Evolutionary conservation across 768 basidiomycete genomes (phyloP), one percentile per base, ranked within the genome.

Genomic region (Sporobolomyces roseus): DNA sequence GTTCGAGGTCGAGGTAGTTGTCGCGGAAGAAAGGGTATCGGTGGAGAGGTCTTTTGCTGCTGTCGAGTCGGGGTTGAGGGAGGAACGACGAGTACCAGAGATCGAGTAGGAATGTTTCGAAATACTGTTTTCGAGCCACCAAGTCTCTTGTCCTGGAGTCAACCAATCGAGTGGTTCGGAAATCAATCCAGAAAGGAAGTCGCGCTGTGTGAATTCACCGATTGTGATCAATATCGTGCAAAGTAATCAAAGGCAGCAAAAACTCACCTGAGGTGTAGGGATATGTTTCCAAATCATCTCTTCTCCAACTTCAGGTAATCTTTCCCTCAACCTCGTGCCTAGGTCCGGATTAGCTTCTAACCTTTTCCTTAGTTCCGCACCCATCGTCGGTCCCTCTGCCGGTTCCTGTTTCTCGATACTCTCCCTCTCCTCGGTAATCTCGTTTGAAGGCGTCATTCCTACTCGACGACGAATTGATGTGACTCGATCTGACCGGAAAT

Each of bases 51-150:
- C 54, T 17, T 17, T 33, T 43, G 17, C 38, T 48, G 29, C 46
- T 25, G 32, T 50, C 41, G 13, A 9, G 3, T 7, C 52, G 27
- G 23, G 14, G 8, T 32, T 25, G 41, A 23, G 1, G 7, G 32
- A 23, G 2, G 27, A 45, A 12, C 33, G 46, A 13, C 32, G 30
- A 25, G 30, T 30, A 41, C 41, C 52, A 33, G 16, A 30, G 36
- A 23, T 53, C 6, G 29, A 63, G 32, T 58, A 58, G 16, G 56
- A 58, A 25, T 58, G 56, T 17, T 55, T 63, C 13, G 32, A 43
- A 41, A 69, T 59, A 3, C 50, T 38, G n/a, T 60, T 45, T 1
- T 69, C 67, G 38, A 69, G 58, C 67, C 67, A 69, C 67, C 67
- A 69, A 16, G 67, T 69, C 36, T 69, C 67, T 35, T 48, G 36